Conservation (phyloP, 2,329 filamentous ascomycete species). For the Aureobasidium sp. region DNA sequence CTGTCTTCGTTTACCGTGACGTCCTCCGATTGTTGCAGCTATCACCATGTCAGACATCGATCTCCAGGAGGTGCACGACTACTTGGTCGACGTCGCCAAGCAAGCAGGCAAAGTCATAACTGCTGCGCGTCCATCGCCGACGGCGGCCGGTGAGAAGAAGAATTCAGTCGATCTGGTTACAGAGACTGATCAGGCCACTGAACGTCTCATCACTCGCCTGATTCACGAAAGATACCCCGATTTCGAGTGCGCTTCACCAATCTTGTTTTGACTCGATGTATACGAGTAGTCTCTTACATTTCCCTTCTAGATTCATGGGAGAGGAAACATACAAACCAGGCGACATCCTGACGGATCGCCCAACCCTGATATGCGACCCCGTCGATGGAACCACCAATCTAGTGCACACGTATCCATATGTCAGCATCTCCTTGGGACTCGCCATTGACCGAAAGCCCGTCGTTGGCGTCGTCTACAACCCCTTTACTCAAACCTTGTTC, state of each 20-base stretch:
- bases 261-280: neutral
- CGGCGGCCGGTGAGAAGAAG: slow-evolving; percentile 40
- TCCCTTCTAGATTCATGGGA: slow-evolving; percentile 53
- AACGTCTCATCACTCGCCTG: slow-evolving; percentile 48
- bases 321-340: slow-evolving; percentile 71
- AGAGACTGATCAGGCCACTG: slow-evolving; percentile 56
- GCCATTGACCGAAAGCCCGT: slow-evolving; percentile 54
- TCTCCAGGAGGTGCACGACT: slow-evolving; percentile 43
- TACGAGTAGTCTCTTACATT: neutral
- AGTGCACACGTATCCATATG: slow-evolving; percentile 66
- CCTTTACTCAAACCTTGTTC: slow-evolving; percentile 63
- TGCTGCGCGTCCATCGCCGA: slow-evolving; percentile 37
- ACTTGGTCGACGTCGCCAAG: slow-evolving; percentile 40
- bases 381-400: slow-evolving; percentile 82
- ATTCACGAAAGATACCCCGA: slow-evolving; percentile 47
- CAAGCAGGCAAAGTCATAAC: slow-evolving; percentile 42
- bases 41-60: slow-evolving; percentile 24
- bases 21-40: neutral
- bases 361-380: slow-evolving; percentile 75
- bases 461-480: slow-evolving; percentile 75
- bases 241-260: slow-evolving; percentile 38
- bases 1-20: neutral
- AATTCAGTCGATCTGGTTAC: slow-evolving; percentile 56
- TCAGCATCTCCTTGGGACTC: slow-evolving; percentile 71
- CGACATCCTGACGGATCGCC: slow-evolving; percentile 53